Percentiles rank a stretch among this genome's conserved stretches.
These are phyloP conservation scores for Diaporthe sp. DNA, from an alignment of 2,329 filamentous ascomycete genomes.

Conservation along the genomic window DNA sequence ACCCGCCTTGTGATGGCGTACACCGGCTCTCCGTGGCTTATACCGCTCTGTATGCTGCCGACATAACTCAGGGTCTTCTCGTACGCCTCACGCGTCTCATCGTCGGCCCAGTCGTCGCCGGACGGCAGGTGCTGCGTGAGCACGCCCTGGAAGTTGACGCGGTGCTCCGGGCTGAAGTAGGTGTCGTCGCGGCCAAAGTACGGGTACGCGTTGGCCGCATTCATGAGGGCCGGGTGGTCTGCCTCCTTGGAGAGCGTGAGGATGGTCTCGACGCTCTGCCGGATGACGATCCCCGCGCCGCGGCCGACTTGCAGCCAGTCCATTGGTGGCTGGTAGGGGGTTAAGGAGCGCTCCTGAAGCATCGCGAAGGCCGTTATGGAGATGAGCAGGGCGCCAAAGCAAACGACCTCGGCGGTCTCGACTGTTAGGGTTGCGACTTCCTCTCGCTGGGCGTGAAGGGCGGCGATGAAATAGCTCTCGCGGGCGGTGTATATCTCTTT, in stretches of 20 bases:
- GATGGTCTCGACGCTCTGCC: conserved; percentile 40
- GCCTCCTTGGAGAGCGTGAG: conserved; percentile 52
- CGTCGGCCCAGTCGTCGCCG: conserved; percentile 38
- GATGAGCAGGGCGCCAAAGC: conserved; percentile 40
- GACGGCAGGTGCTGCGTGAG: conserved; percentile 37
- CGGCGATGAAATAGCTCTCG: conserved; percentile 42
- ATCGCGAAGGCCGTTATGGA: conserved; percentile 41
- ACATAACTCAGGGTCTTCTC: conserved; percentile 43
- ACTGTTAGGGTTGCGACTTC: conserved; percentile 38
- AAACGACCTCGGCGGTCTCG: conserved; percentile 41
- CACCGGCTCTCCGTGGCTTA: conserved; percentile 44
- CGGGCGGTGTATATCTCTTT: conserved; percentile 39
- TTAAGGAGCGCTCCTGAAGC: conserved; percentile 40
- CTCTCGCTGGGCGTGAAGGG: conserved; percentile 41
- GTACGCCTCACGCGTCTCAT: conserved; percentile 40
- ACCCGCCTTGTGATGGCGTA: conserved; percentile 42
- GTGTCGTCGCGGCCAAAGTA: conserved; percentile 40
- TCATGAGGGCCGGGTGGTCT: conserved; percentile 54
- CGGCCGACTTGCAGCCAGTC: conserved; percentile 43
- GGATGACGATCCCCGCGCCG: conserved; percentile 41
- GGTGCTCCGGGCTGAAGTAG: conserved; percentile 40
- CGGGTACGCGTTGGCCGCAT: conserved; percentile 53
- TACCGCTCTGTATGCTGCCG: conserved; percentile 40
- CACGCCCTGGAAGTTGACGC: conserved; percentile 35
- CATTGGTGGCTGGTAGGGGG: conserved; percentile 40